Base-by-base conservation (phyloP, 2,329 filamentous ascomycete genomes). In the Aspergillus sclerotialis region DNA sequence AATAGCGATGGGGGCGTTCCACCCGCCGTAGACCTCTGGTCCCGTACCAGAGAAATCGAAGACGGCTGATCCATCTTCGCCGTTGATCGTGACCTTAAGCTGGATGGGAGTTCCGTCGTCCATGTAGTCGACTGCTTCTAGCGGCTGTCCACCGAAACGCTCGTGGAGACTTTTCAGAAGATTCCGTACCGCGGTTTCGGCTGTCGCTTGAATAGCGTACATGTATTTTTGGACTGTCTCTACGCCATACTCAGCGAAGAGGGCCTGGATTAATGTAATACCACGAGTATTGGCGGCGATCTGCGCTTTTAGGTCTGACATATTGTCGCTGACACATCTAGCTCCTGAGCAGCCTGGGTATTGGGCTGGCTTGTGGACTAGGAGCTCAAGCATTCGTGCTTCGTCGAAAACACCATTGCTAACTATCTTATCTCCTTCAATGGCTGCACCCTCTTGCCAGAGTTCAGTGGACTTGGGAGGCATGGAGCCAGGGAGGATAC, bases 231-330 rank as follows among this genome's bases (percentile, higher is more conserved):
- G 80, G 0, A 93, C 86, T 0, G 83, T 82, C 2, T 79, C 70
- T 46, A 86, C 79, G 11, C 80, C 80, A 47, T 89, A 92, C 49
- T 92, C 86, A 12, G 76, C 72, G 45, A 93, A 88, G 2, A 92
- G 66, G 0, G 74, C 71, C 32, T 74, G 75, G 45, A 93, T 92
- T 14, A 90, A 68, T 23, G 78, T 80, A 51, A 90, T 90, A 7
- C 87, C 87, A 48, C 88, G 88, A 48, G 87, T 82, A 51, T 94
- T 93, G 9, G 86, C 85, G 0, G 87, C 85, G 9, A 92, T 81
- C 55, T 93, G 86, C 0, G 87, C 87, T 58, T 89, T 88, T 26
- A 94, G 69, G 54, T 93, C 87, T 33, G 86, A 89, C 44, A 93
- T 70, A 53, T 93, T 93, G 58, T 94, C 87, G 7, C 76, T 78